Evolutionary conservation across 208 protist species (phyloP), one percentile per base, ranked within the genome.

Genomic region (Acanthamoeba lugdunensis): DNA sequence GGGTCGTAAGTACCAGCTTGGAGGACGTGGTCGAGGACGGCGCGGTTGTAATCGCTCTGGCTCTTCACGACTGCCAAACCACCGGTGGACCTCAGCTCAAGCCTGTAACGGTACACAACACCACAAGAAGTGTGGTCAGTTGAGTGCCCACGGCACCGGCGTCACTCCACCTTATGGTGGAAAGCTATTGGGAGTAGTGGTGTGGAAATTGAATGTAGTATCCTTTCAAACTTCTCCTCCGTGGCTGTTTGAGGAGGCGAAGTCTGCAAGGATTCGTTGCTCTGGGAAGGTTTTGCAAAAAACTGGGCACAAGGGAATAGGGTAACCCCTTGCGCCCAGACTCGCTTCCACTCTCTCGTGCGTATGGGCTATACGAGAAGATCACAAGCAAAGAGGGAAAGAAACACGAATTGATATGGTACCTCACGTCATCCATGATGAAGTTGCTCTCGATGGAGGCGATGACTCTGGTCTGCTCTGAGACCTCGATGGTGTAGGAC

Each of bases 341-440:
- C 63, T 71, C 63, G 63, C 63, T 71, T 71, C 63, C 63, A 25
- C 25, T 79, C 9, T 4, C 13, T 79, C 16, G 71, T 50, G 28
- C 18, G 71, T 25, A 9, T 18, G 37, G 13, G 16, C 16, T n/a
- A 8, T n/a, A 21, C 7, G 63, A 8, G 11, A 69, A 69, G 25
- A 8, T n/a, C 9, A 7, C 7, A 37, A 45, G 30, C 28, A 21
- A 73, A 73, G 67, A 13, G 7, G 25, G 33, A 37, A 37, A 37
- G 33, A 37, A 37, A 33, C n/a, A 11, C 8, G 23, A 33, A 11
- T 71, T 71, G 8, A 28, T 33, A 23, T 71, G 48, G 13, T 85
- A 92, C 87, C 87, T 45, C 13, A 92, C 67, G 61, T 92, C 87
- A 30, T 92, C 61, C 4, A 92, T 41, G 48, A 92, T 58, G 87